phyloP scores from a whole-genome alignment of 2,329 filamentous ascomycete genomes.

The Epichloe typhina region DNA sequence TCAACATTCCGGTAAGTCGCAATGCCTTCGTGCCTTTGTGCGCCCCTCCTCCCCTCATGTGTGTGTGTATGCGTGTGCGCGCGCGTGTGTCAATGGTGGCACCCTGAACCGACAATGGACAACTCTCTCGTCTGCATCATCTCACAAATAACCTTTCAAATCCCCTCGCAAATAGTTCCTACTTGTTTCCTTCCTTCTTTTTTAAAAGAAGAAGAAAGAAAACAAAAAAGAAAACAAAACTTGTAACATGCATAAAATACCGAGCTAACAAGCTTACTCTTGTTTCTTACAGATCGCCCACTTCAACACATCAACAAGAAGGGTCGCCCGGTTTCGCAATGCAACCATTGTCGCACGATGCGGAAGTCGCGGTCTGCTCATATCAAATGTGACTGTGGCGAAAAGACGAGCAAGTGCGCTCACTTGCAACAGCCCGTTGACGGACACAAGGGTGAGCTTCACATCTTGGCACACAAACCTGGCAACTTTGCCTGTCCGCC shows the following conservation, averaged over 20 bases:
- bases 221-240: no score
- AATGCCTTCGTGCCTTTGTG: slow-evolving; percentile 2
- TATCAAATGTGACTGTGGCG: slow-evolving; percentile 92
- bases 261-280: neutral
- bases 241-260: neutral
- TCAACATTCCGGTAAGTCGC: slow-evolving; percentile 74
- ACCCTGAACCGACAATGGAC: neutral
- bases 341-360: slow-evolving; percentile 87
- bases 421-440: slow-evolving; percentile 45
- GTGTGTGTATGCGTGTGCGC: neutral
- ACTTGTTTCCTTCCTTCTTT: neutral
- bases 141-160: neutral
- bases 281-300: slow-evolving; percentile 55
- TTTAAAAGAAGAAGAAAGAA: no score
- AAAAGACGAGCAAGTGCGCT: slow-evolving; percentile 66
- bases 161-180: neutral
- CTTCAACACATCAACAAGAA: slow-evolving; percentile 95
- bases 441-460: slow-evolving; percentile 43
- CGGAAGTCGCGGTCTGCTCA: slow-evolving; percentile 93
- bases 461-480: neutral
- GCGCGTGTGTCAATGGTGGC: neutral
- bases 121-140: neutral
- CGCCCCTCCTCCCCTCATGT: neutral
- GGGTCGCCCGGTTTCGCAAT: slow-evolving; percentile 94
- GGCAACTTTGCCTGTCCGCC: neutral